These are phyloP conservation scores for Gastrodia elata DNA, from an alignment of 106 monocot genomes.

Conservation along the genomic window DNA sequence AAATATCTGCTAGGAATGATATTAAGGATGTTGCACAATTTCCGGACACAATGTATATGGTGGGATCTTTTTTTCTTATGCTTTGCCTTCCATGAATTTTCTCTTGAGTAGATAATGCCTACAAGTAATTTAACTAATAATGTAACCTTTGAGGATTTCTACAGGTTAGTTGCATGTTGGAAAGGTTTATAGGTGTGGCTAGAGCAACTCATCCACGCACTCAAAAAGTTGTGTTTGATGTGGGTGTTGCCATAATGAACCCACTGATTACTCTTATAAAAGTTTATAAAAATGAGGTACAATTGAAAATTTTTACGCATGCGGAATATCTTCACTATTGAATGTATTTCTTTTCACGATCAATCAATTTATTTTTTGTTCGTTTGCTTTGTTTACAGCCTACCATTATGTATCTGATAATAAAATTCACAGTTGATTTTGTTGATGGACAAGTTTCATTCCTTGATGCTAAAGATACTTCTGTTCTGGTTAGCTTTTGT, in stretches of 20 bases:
- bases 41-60: conserved; percentile 70
- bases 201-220: conserved; percentile 82
- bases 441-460: conserved; percentile 79
- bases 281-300: conserved; percentile 86
- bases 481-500: conserved; percentile 74
- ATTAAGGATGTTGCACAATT: conserved; percentile 61
- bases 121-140: not conserved
- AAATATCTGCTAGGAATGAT: conserved; percentile 54
- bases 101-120: not conserved
- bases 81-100: not conserved
- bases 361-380: not conserved
- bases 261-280: conserved; percentile 64
- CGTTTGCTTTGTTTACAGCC: conserved; percentile 36
- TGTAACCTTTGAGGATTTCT: conserved; percentile 8
- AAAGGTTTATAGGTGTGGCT: conserved; percentile 86
- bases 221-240: conserved; percentile 80
- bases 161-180: conserved; percentile 82
- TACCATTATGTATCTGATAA: conserved; percentile 78
- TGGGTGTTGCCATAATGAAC: conserved; percentile 69
- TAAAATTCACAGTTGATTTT: conserved; percentile 86
- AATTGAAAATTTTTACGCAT: not conserved
- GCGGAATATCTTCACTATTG: not conserved
- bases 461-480: conserved; percentile 64
- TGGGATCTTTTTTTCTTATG: conserved; percentile 13
- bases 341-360: not conserved